Evolutionary conservation across 2,329 filamentous ascomycete genomes (phyloP), one percentile per base, ranked within the genome.

Genomic region (Claviceps citrina): DNA sequence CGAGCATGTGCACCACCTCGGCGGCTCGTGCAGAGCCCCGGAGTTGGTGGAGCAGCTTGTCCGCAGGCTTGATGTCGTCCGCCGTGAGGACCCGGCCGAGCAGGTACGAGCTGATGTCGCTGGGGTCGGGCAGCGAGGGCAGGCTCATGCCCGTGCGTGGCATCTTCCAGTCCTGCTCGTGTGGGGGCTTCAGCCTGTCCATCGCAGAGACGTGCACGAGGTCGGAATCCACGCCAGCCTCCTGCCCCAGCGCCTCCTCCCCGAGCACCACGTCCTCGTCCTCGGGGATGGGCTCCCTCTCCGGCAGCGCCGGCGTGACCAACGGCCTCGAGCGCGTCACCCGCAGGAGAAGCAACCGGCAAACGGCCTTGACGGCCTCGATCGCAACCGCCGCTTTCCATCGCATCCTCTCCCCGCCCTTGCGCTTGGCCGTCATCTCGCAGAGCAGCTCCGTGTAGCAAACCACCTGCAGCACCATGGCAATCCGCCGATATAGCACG

Each of bases 361-460:
- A 95, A 7, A 91, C 49, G 2, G 89, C 87, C 61, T 96, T 96
- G 54, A 91, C 66, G 1, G 76, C 71, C 62, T 98, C 91, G 18
- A 98, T 67, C 3, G 93, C 56, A 9, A 96, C 78, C 5, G 96
- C 76, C 0, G 93, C 76, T 38, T 84, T 78, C 91, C 91, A 98
- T 24, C 86, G 76, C 20, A 80, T 63, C 52, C 73, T 77, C 58
- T 93, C 73, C 33, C 81, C 86, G 15, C 84, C 83, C 46, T 78
- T 78, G 36, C 89, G 73, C 61, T 93, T 93, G 22, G 87, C 87
- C 22, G 82, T 76, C 91, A 98, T 98, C 59, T 98, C 91, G 73
- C 89, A 91, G n/a, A 98, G 65, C 24, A 98, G 67, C 62, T 98
- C 85, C 0, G 87, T 94, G 56, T 96, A 96, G 49, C 91, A 83